Base-by-base conservation (phyloP, 2,329 filamentous ascomycete genomes). In the Hymenoscyphus fructigenus region DNA sequence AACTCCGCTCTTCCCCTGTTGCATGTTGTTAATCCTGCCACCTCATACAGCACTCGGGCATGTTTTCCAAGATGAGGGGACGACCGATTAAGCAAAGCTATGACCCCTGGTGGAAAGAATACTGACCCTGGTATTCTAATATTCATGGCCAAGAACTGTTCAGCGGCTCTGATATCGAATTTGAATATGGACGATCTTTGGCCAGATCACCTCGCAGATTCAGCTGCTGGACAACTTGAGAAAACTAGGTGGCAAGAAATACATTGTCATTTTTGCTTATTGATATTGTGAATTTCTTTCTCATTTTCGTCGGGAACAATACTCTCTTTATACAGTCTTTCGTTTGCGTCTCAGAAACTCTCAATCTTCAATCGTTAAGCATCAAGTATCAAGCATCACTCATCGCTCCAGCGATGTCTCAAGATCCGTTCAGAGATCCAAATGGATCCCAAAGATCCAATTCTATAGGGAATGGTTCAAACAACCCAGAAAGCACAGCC, bases 111-210 rank as follows among this genome's bases (percentile, higher is more conserved):
- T 53, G 12, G 44, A 53, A 26, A 53, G 20, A 26, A 14, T 26
- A 23, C 26, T 14, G 9, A 53, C 20, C 47, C 47, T 53, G 20
- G 20, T 53, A 53, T 53, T 26, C 20, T 53, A 10, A 23, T 53
- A 53, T 26, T 26, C 26, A 26, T 53, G 20, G 47, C 47, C 47
- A 26, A 53, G 47, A 53, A 26, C 9, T 23, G 20, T 26, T 53
- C 20, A 53, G 47, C 47, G 20, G 47, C 20, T 53, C 4, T 53
- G 9, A 53, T 26, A 53, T 26, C 23, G 47, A 12, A 53, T 26
- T 53, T 26, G 47, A 23, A 26, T 53, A 53, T 53, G 47, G 20
- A 53, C 20, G 47, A 53, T 53, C 47, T 53, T 53, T 53, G 47
- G 20, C 20, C 47, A 53, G 20, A 26, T 53, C 47, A 53, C 47